These are phyloP conservation scores for Gossypium mustelinum DNA, from an alignment of 345 rosid species.

Conservation along the genomic window DNA sequence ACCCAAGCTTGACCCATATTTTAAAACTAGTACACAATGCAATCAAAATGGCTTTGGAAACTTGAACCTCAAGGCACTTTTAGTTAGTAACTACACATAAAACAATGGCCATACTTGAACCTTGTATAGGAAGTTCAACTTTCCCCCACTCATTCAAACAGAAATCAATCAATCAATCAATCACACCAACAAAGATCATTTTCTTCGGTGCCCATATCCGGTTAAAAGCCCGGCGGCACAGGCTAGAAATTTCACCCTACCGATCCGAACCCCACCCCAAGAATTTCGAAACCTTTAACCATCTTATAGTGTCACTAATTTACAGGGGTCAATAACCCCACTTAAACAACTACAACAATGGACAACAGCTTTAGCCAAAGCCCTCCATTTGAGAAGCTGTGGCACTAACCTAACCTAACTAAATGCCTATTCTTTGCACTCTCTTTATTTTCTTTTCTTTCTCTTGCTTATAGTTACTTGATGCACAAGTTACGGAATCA, in stretches of 20 bases:
- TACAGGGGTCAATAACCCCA: constrained; percentile 7
- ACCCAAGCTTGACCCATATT: no score
- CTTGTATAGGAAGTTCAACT: background rate
- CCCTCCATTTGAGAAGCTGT: constrained; percentile 13
- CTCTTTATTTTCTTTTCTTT: background rate
- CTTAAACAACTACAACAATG: background rate
- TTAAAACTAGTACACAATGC: no score
- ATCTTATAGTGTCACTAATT: background rate
- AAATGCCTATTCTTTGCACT: constrained; percentile 9
- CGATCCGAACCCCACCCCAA: background rate
- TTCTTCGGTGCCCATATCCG: constrained; percentile 31
- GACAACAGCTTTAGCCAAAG: constrained; percentile 9
- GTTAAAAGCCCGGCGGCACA: constrained; percentile 30
- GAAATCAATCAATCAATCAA: background rate
- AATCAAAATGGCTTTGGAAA: no score
- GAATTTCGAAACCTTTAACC: background rate
- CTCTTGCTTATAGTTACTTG: constrained; percentile 4
- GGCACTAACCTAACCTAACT: constrained; percentile 11
- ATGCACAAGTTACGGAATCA: background rate
- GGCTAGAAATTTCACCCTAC: background rate
- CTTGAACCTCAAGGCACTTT: background rate
- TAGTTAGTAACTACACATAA: constrained; percentile 6
- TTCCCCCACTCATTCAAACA: constrained; percentile 8
- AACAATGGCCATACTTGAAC: constrained; percentile 10
- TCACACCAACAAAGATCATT: constrained; percentile 15